Evolutionary conservation across 441 rosid genomes (phyloP).

Genomic region (Euphorbia celastroides): DNA sequence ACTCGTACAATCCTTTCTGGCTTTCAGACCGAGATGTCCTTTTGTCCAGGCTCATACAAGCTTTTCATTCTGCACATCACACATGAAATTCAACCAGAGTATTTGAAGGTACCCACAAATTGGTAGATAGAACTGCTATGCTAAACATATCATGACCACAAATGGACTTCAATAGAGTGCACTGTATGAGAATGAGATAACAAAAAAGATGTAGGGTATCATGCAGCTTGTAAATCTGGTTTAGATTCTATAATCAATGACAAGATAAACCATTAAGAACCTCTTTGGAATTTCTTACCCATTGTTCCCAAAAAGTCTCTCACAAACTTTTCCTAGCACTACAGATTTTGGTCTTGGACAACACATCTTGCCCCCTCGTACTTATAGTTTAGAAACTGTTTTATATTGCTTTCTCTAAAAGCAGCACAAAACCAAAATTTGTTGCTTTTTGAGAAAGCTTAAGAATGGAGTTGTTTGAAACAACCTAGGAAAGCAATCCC

Average conservation of each 20-base stretch:
- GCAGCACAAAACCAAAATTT: too few species aligned
- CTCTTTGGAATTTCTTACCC: too few species aligned
- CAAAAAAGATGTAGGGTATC: not conserved
- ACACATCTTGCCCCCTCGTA: too few species aligned
- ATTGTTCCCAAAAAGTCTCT: too few species aligned
- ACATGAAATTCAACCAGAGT: not conserved
- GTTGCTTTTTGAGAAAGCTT: too few species aligned
- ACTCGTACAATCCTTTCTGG: not conserved
- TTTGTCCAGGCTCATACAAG: constrained; percentile 10
- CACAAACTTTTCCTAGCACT: too few species aligned
- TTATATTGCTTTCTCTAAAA: too few species aligned
- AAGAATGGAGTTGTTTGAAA: too few species aligned
- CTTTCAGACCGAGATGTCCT: not conserved
- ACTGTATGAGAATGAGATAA: not conserved
- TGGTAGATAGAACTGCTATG: not conserved
- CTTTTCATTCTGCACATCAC: constrained; percentile 7
- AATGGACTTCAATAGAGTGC: not conserved
- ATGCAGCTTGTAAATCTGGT: not conserved
- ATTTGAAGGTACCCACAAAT: not conserved
- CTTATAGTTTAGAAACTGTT: too few species aligned
- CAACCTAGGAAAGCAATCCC: too few species aligned
- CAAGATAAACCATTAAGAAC: not conserved
- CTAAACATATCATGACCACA: not conserved
- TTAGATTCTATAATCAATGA: constrained; percentile 5
- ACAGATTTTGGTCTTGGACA: too few species aligned